A percentile compares a stretch with the other conserved stretches of the same genome.
phyloP scores from a whole-genome alignment of 2,329 filamentous ascomycete genomes.

The Coniella lustricola region DNA sequence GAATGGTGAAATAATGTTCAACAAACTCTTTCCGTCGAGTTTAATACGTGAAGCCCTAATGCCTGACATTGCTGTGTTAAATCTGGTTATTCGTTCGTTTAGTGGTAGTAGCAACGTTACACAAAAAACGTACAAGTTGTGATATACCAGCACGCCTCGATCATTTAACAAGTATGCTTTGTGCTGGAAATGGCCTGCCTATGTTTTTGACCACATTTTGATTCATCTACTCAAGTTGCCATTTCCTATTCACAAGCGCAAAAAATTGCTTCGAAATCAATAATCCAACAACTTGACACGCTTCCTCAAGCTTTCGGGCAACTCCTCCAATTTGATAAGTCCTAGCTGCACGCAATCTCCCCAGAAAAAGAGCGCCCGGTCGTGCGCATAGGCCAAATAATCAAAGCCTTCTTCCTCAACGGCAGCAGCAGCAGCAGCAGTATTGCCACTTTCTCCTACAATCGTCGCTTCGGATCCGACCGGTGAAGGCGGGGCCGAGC shows the following conservation, averaged over 20 bases:
- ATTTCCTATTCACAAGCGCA: too few species aligned
- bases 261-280: slow-evolving; percentile 32
- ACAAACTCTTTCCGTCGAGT: too few species aligned
- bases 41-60: too few species aligned
- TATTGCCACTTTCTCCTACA: slow-evolving; percentile 17
- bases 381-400: slow-evolving; percentile 85
- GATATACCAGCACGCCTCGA: too few species aligned
- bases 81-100: too few species aligned
- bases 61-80: too few species aligned
- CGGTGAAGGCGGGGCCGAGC: slow-evolving; percentile 19
- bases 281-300: slow-evolving; percentile 66
- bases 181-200: too few species aligned
- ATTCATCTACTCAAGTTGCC: too few species aligned
- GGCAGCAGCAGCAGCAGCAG: not conserved
- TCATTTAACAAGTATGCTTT: too few species aligned
- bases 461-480: slow-evolving; percentile 20
- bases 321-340: slow-evolving; percentile 64
- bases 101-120: too few species aligned
- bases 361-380: slow-evolving; percentile 90
- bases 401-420: slow-evolving; percentile 72
- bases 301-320: slow-evolving; percentile 59
- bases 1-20: too few species aligned
- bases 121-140: too few species aligned
- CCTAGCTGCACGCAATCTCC: slow-evolving; percentile 78
- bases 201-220: not conserved